Base-by-base conservation (phyloP, 2,329 filamentous ascomycete species). In the Metarhizium rileyi region DNA sequence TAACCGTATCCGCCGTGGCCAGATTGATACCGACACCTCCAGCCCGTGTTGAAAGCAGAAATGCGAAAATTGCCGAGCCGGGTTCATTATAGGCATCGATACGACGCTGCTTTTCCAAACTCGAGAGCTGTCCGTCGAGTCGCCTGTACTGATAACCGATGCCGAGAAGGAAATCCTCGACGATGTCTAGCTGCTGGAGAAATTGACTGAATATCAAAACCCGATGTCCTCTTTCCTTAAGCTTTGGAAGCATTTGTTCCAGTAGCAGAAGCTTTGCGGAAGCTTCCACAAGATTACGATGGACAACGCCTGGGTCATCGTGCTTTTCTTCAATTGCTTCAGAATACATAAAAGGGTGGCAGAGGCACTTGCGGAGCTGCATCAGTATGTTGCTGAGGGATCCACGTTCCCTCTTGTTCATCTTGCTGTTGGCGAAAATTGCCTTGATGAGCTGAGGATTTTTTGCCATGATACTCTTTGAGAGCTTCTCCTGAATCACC, bases 141-240 rank as follows among this genome's bases (percentile, higher is more conserved):
- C 93, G 86, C 53, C 85, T 80, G 62, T 86, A 89, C 4, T 75
- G 69, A 55, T 93, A 74, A 9, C 83, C 82, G 52, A 96, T 70
- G 1, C 86, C 86, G 38, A 78, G 77, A 4, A 98, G 69, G 58
- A 97, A 97, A 65, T 98, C 94, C 65, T 98, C 93, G 8, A 95
- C 71, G 38, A 98, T 86, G 59, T 90, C 84, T 3, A 98, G 75
- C 70, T 94, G 90, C 49, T 84, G 80, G 3, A 98, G 73, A 55
- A 97, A 98, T 62, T 98, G 93, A 62, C 90, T 96, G 68, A 98
- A 98, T 30, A 98, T 87, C 20, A 98, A 73, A 1, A 97, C 90
- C 4, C 93, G 81, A 63, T 98, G 90, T 0, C 91, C 91, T 23
- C 86, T 80, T 59, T 89, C 84, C 57, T 84, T 80, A 0, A 98